Percentiles rank a stretch among this genome's conserved stretches.
Conservation (phyloP, 1,284 basidiomycete species). For the Ustilago vetiveriae region DNA sequence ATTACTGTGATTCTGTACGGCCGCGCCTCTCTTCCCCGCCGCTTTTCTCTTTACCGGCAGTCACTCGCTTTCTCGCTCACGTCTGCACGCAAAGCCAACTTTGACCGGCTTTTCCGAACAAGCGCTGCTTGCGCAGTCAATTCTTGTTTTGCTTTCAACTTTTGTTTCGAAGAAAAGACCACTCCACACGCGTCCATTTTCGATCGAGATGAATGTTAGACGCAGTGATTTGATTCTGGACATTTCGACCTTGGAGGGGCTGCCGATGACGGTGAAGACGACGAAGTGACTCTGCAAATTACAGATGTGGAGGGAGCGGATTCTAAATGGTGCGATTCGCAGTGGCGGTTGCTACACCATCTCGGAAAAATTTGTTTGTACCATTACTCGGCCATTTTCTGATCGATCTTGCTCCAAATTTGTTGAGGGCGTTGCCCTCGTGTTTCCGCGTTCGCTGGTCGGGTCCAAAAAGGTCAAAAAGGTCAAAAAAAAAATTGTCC, state of each 20-base stretch:
- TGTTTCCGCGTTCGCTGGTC: slow-evolving; percentile 1
- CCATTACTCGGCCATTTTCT: slow-evolving; percentile 12
- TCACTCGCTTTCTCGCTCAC: too few relatives aligned
- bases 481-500: slow-evolving; percentile 13
- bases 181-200: too few relatives aligned
- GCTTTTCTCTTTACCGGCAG: slow-evolving; percentile 4
- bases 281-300: too few relatives aligned
- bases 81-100: slow-evolving; percentile 9
- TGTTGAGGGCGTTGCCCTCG: slow-evolving; percentile 3
- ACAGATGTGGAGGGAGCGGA: too few relatives aligned
- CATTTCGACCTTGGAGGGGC: too few relatives aligned
- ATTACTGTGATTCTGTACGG: too few relatives aligned
- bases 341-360: not conserved
- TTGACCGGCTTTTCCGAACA: slow-evolving; percentile 10
- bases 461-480: slow-evolving; percentile 1
- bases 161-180: slow-evolving; percentile 1
- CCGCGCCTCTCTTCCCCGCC: too few relatives aligned
- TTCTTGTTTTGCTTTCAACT: not conserved
- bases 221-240: too few relatives aligned
- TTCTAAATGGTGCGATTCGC: too few relatives aligned
- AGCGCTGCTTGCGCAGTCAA: too few relatives aligned
- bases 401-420: slow-evolving; percentile 15
- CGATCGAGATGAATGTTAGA: too few relatives aligned
- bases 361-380: not conserved
- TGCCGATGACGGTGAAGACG: too few relatives aligned